These are phyloP conservation scores for Ustilago crameri DNA, from an alignment of 1,284 basidiomycete species.

Conservation along the genomic window DNA sequence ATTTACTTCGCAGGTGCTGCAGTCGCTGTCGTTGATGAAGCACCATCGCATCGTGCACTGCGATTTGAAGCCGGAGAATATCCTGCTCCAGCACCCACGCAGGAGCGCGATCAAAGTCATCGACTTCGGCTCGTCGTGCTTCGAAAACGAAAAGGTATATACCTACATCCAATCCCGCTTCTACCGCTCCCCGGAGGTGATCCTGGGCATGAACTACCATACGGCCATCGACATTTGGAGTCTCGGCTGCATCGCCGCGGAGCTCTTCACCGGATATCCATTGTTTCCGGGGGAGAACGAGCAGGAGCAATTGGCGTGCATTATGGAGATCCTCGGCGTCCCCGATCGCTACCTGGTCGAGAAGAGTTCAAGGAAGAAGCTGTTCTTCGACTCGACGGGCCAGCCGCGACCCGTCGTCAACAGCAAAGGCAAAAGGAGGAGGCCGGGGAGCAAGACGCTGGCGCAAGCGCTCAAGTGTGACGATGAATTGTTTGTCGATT, in stretches of 20 bases:
- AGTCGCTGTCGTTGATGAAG: slow-evolving; percentile 89
- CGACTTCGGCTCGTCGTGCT: slow-evolving; percentile 98
- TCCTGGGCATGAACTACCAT: slow-evolving; percentile 67
- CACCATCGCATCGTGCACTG: slow-evolving; percentile 99
- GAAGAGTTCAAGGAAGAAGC: slow-evolving; percentile 88
- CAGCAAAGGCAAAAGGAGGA: slow-evolving; percentile 90
- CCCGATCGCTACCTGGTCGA: slow-evolving; percentile 96
- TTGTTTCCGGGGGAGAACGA: slow-evolving; percentile 98
- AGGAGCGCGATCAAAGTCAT: slow-evolving; percentile 98
- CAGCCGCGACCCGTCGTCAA: slow-evolving; percentile 92
- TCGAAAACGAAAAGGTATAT: slow-evolving; percentile 98
- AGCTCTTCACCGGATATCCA: slow-evolving; percentile 97
- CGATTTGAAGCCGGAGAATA: slow-evolving; percentile 99
- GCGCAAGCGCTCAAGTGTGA: slow-evolving; percentile 87
- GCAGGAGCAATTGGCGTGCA: slow-evolving; percentile 97
- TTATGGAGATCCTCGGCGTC: slow-evolving; percentile 97
- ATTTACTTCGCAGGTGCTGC: slow-evolving; percentile 94
- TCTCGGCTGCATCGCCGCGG: slow-evolving; percentile 95
- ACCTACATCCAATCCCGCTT: slow-evolving; percentile 97
- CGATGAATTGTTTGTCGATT: slow-evolving; percentile 77
- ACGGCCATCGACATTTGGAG: slow-evolving; percentile 95
- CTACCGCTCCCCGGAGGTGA: slow-evolving; percentile 87
- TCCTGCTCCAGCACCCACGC: slow-evolving; percentile 89
- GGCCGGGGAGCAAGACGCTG: slow-evolving; percentile 89
- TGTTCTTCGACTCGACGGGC: slow-evolving; percentile 96